A percentile compares a stretch with the other conserved stretches of the same genome.
These are phyloP conservation scores for Tolypocladium cylindrosporum DNA, from an alignment of 2,329 filamentous ascomycete genomes.

Conservation along the genomic window DNA sequence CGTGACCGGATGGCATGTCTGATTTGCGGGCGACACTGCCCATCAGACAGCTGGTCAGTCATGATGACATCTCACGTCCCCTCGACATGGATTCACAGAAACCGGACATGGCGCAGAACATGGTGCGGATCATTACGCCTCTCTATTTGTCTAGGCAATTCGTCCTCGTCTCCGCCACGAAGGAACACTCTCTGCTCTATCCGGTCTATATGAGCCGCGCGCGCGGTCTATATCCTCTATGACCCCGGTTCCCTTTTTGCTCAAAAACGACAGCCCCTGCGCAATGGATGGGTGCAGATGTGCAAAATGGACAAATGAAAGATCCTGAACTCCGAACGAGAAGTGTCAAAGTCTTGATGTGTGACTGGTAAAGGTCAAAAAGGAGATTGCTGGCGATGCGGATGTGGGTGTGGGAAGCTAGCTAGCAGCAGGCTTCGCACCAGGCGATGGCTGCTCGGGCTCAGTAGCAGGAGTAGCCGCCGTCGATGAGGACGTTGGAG, in stretches of 20 bases:
- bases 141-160: neutral
- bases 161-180: neutral
- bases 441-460: slow-evolving; percentile 21
- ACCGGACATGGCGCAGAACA: neutral
- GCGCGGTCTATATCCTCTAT: slow-evolving; percentile 3
- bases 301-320: neutral
- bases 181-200: neutral
- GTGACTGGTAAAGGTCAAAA: neutral
- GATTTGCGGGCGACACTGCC: neutral
- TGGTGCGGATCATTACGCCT: neutral
- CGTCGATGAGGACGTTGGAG: slow-evolving; percentile 61
- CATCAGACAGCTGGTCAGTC: neutral
- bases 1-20: neutral
- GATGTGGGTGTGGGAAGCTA: neutral
- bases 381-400: neutral
- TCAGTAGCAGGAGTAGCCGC: slow-evolving; percentile 57
- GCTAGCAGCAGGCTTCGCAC: neutral
- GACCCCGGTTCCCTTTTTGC: neutral
- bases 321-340: slow-evolving; percentile 5
- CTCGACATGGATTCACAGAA: neutral
- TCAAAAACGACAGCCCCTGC: neutral
- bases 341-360: slow-evolving; percentile 1
- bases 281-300: neutral
- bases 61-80: neutral
- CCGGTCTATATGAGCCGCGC: neutral